These are phyloP conservation scores for Trichoderma erinaceum DNA, from an alignment of 495 filamentous ascomycete species.

Conservation along the genomic window DNA sequence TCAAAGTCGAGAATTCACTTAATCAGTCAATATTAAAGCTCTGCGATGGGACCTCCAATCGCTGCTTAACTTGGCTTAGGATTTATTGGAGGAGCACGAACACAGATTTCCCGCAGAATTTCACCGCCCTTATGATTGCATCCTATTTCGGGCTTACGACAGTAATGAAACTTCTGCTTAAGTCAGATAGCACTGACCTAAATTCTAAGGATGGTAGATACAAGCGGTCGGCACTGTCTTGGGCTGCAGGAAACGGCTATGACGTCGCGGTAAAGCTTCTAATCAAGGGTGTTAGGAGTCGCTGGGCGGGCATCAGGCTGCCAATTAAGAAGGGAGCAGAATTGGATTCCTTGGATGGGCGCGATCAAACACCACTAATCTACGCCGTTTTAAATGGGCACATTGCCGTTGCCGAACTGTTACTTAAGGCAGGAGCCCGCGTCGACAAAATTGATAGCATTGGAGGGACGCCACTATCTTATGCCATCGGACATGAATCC, in stretches of 20 bases:
- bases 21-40: not conserved
- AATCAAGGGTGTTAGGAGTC: constrained; percentile 10
- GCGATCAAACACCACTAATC: not conserved
- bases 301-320: not conserved
- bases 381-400: not conserved
- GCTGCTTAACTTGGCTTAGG: not conserved
- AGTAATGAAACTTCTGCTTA: not conserved
- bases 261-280: constrained; percentile 24
- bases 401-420: not conserved
- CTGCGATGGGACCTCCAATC: constrained; percentile 8
- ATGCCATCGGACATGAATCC: not conserved
- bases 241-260: constrained; percentile 25
- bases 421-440: not conserved
- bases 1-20: not conserved
- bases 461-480: not conserved
- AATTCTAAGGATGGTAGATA: constrained; percentile 9
- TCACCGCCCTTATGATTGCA: not conserved
- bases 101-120: not conserved
- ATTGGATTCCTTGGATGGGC: not conserved
- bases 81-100: not conserved
- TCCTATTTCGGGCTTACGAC: constrained; percentile 9
- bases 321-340: not conserved
- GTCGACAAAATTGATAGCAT: not conserved
- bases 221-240: constrained; percentile 25
- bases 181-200: not conserved